Evolutionary conservation across 257 asterid genomes (phyloP), one percentile per base, ranked within the genome.

Genomic region (Fraxinus cuspidata): DNA sequence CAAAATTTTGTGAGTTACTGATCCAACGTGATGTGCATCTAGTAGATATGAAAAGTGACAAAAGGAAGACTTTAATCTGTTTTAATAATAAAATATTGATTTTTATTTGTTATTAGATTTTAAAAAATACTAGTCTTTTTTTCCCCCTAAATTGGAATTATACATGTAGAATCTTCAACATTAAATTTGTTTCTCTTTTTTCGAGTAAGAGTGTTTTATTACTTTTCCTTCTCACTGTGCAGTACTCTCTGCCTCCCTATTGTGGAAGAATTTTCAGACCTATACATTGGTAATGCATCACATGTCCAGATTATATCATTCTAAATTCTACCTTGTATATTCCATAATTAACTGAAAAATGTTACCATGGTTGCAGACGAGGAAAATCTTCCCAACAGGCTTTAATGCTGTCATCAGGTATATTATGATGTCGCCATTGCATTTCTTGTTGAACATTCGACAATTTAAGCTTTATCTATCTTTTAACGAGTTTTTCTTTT

Each of bases 351-450:
- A 80, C 76, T 21, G 27, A 28, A 68, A 69, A 69, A 23, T 76
- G 73, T 67, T 63, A 27, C 25, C 64, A 29, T 78, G 58, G 56
- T 21, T 80, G 87, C 92, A 89, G 95, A 82, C 87, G 1, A 77
- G 81, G 70, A 92, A 79, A 70, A 53, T 90, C 71, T 90, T 93
- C 81, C 98, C 97, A 0, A 34, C 89, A 9, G 97, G 88, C 81
- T 75, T 90, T 73, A 89, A 88, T 81, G 84, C 83, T 78, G 88
- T 82, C 82, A 83, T 91, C 77, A 93, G 99, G 99, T 95, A 32
- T 35, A 34, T 21, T 53, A 44, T 35, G 71, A 67, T 71, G 60
- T 74, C 21, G 15, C 29, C 44, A 37, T 12, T 67, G 32, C 49
- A 25, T 56, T 38, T 35, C 60, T 51, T 38, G 5, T 35, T 40